phyloP scores from a whole-genome alignment of 75 land plant species.

The Pinus albicaulis region DNA sequence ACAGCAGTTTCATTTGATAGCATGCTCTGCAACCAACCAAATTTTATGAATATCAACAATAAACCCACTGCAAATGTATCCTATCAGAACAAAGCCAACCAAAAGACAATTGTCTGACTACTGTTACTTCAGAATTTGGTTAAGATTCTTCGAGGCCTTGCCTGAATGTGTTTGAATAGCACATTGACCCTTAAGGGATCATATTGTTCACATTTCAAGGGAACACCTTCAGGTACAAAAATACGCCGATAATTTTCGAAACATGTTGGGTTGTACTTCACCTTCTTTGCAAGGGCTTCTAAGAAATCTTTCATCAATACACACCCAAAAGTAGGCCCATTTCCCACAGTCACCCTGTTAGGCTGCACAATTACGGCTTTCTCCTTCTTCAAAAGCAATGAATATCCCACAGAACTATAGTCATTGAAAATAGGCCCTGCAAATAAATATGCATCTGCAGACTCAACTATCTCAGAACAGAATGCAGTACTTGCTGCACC shows the following conservation, averaged over 20 bases:
- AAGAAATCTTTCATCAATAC: constrained; percentile 50
- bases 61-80: not conserved
- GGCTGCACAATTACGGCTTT: constrained; percentile 40
- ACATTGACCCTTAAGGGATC: constrained; percentile 60
- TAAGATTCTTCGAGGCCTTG: constrained; percentile 1
- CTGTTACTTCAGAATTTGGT: not conserved
- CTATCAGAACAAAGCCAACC: not conserved
- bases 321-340: constrained; percentile 42
- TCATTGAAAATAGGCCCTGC: constrained; percentile 58
- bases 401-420: constrained; percentile 63
- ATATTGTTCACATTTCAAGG: constrained; percentile 23
- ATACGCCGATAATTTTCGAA: constrained; percentile 54
- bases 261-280: constrained; percentile 31
- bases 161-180: constrained; percentile 64
- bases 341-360: constrained; percentile 33
- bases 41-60: not conserved
- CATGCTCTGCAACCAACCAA: constrained; percentile 27
- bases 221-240: constrained; percentile 47
- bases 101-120: not conserved
- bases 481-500: constrained; percentile 48
- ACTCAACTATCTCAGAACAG: constrained; percentile 49
- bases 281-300: constrained; percentile 26
- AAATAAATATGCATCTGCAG: constrained; percentile 56
- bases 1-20: constrained; percentile 34
- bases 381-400: constrained; percentile 43